phyloP scores from a whole-genome alignment of 371 early-diverging fungal species.

The Mortierella sp. region DNA sequence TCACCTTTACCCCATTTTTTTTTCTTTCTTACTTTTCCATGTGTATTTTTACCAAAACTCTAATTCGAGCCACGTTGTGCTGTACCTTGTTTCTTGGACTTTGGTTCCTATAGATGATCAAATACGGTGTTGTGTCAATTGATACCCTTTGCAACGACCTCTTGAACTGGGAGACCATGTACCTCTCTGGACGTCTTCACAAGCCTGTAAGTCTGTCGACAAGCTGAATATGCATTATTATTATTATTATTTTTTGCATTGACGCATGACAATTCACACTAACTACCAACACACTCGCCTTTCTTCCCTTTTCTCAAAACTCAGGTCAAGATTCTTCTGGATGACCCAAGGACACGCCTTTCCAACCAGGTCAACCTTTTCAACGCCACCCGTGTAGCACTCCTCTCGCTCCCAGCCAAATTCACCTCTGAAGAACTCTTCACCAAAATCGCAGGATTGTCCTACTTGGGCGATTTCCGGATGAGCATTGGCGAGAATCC shows the following conservation, averaged over 20 bases:
- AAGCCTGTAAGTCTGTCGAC: constrained; percentile 82
- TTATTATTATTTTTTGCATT: not conserved
- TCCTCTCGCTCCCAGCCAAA: constrained; percentile 86
- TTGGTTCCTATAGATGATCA: constrained; percentile 71
- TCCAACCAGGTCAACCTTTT: constrained; percentile 91
- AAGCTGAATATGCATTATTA: not conserved
- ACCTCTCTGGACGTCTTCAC: constrained; percentile 97
- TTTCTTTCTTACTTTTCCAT: not conserved
- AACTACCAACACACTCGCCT: not conserved
- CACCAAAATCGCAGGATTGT: constrained; percentile 87
- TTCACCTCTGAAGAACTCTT: constrained; percentile 91
- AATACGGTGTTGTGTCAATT: constrained; percentile 97
- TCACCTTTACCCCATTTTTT: not conserved
- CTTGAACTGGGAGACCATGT: constrained; percentile 94
- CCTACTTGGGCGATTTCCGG: constrained; percentile 94
- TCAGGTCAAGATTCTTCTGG: constrained; percentile 86
- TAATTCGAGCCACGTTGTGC: not conserved
- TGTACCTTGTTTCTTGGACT: constrained; percentile 2
- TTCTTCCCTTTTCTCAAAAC: not conserved
- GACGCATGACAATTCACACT: not conserved
- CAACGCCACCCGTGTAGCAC: constrained; percentile 88
- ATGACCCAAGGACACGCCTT: constrained; percentile 89
- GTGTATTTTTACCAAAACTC: constrained; percentile 6
- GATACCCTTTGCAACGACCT: constrained; percentile 89
- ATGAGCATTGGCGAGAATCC: constrained; percentile 96